A percentile compares a stretch with the other conserved stretches of the same genome.
Evolutionary conservation across 345 rosid genomes (phyloP).

Genomic region (Hibiscus trionum): DNA sequence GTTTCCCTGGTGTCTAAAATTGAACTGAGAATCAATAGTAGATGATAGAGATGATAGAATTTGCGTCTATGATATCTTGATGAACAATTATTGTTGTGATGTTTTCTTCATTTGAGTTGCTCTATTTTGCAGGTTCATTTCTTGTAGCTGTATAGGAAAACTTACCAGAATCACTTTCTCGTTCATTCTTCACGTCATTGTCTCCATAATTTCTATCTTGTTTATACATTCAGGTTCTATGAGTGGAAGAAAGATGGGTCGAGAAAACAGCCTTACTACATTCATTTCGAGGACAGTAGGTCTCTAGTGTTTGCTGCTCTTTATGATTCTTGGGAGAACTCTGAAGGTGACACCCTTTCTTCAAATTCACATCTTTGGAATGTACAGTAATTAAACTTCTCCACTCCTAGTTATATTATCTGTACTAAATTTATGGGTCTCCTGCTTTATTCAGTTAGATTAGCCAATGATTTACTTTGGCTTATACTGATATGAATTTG

Average conservation of each 20-base stretch:
- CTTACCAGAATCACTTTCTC: not conserved
- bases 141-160: not conserved
- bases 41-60: not conserved
- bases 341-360: conserved; percentile 46
- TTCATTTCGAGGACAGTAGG: conserved; percentile 77
- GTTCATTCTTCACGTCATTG: not conserved
- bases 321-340: conserved; percentile 71
- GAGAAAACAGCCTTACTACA: conserved; percentile 78
- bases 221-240: conserved; percentile 50
- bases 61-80: not conserved
- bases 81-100: not conserved
- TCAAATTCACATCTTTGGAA: not conserved
- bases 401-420: not conserved
- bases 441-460: not conserved
- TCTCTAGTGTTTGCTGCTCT: conserved; percentile 91
- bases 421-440: not conserved
- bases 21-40: not conserved
- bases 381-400: not conserved
- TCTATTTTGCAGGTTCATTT: not conserved
- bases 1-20: not conserved
- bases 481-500: not conserved
- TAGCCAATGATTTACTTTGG: not conserved
- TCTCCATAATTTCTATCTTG: not conserved
- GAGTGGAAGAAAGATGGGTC: conserved; percentile 97
- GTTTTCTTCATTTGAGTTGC: not conserved